Base-by-base conservation (phyloP, 2,329 filamentous ascomycete species). In the Dactylellina haptotyla region DNA sequence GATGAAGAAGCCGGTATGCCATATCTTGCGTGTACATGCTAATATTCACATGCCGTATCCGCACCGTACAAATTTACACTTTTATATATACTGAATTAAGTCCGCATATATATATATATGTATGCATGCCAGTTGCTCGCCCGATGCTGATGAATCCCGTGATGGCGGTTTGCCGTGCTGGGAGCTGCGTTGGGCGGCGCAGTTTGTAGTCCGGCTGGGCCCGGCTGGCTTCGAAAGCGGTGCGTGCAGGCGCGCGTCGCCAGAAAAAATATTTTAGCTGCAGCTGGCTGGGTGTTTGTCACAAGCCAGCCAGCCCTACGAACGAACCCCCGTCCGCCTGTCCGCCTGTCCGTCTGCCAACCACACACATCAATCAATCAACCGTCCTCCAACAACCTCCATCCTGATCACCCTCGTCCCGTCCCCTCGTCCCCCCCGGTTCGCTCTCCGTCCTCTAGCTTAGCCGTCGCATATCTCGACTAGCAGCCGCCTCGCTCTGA, bases 201-300 rank as follows among this genome's bases (percentile, higher is more conserved):
- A 66, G 41, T 62, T 66, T 51, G 43, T 14, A 50, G 69, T 45
- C 69, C 54, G 43, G 25, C 66, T 23, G 9, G 39, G 28, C 45
- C 4, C 23, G 46, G 32, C 26, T 39, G 16, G 41, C 8, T 28
- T 32, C n/a, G 23, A n/a, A n/a, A n/a, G n/a, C n/a, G n/a, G 28
- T 12, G 28, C 63, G 34, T 43, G 41, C 56, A 34, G 50, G 41
- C 67, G 67, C n/a, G n/a, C 67, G 67, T 72, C 67, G 57, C 57
- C 65, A 46, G 18, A 56, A 69, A 54, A 43, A 50, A 48, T 32
- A 61, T 46, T n/a, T 43, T 51, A 4, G 26, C 26, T 16, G 18
- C 16, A 18, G 41, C 39, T 43, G 30, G n/a, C n/a, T n/a, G n/a
- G n/a, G n/a, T n/a, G n/a, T n/a, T 41, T 48, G 59, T 59, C 54